These are phyloP conservation scores for Capsaspora owczarzaki DNA, from an alignment of 78 protist genomes.

Conservation along the genomic window DNA sequence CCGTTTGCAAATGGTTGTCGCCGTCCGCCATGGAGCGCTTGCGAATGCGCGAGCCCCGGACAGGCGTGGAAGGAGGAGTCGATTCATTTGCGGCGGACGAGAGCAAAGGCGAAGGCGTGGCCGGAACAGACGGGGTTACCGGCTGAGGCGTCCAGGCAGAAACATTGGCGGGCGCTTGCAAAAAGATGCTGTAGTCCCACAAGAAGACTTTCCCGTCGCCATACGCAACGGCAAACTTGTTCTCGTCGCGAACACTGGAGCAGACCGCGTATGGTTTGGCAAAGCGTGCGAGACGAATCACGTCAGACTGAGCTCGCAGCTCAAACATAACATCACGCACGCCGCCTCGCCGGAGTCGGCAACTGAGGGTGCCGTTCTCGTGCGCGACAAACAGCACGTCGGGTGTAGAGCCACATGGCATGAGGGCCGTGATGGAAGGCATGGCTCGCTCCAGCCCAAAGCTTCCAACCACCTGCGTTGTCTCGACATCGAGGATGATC, in stretches of 20 bases:
- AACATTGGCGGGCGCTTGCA: no score
- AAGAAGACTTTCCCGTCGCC: not conserved
- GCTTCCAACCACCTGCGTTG: not conserved
- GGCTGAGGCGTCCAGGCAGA: no score
- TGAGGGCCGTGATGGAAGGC: not conserved
- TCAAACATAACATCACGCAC: not conserved
- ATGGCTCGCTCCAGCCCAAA: not conserved
- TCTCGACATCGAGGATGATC: not conserved
- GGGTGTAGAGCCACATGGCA: not conserved
- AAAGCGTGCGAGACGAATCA: not conserved
- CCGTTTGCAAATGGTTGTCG: no score
- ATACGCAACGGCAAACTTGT: not conserved
- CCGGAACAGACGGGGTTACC: no score
- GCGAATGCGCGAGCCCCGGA: no score
- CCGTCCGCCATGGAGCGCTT: no score
- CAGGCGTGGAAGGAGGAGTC: no score
- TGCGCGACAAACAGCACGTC: not conserved
- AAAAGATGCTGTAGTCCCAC: not conserved
- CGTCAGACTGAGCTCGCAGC: not conserved
- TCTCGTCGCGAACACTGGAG: not conserved
- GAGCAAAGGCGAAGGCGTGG: no score
- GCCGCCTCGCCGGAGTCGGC: not conserved
- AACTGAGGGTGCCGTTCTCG: not conserved
- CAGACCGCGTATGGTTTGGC: not conserved
- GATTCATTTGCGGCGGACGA: no score